These are phyloP conservation scores for Salix exigua DNA, from an alignment of 345 rosid species.

Conservation along the genomic window DNA sequence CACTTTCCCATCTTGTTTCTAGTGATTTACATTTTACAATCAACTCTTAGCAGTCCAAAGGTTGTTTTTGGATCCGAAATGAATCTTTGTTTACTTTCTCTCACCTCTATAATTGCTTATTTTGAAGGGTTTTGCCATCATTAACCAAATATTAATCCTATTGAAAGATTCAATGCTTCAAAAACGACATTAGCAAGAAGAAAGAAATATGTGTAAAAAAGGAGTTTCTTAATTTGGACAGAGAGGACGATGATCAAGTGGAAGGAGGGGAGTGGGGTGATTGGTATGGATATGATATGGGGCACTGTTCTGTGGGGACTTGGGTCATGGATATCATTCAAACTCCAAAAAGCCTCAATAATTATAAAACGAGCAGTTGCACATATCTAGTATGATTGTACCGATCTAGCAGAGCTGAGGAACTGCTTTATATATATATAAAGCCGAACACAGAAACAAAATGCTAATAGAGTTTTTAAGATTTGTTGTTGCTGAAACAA, in stretches of 20 bases:
- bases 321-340: constrained; percentile 7
- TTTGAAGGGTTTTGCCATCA: neutral
- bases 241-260: neutral
- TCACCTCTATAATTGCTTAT: neutral
- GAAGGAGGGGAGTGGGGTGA: neutral
- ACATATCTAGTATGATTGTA: neutral
- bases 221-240: neutral
- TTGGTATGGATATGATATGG: constrained; percentile 13
- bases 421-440: neutral
- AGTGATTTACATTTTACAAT: too few species aligned
- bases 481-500: too few species aligned
- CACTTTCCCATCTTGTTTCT: too few species aligned
- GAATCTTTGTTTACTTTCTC: neutral
- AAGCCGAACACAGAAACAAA: too few species aligned
- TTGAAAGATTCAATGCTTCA: neutral
- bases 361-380: neutral
- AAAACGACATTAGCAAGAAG: too few species aligned
- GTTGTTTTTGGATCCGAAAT: too few species aligned
- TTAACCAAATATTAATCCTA: neutral
- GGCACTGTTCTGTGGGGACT: neutral
- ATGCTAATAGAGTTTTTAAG: too few species aligned
- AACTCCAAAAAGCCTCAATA: constrained; percentile 1
- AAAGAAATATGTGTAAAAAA: too few species aligned
- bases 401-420: neutral
- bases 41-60: too few species aligned